Base-by-base conservation (phyloP, 2,329 filamentous ascomycete species). In the Calonectria multiphialidica region DNA sequence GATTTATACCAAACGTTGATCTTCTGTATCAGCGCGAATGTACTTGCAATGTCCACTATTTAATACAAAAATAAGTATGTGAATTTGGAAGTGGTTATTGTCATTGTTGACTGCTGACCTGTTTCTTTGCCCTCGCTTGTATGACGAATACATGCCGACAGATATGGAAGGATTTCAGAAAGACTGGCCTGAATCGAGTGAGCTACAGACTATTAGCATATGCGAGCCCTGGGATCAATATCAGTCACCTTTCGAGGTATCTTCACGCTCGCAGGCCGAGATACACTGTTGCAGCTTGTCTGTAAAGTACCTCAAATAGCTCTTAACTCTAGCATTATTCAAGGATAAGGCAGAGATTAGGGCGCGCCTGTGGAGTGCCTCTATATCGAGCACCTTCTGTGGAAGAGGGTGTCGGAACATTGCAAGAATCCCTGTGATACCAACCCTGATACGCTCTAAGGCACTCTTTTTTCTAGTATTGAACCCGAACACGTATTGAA, bases 401-500 rank as follows among this genome's bases (percentile, higher is more conserved):
- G 66, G 37, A 23, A 63, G 37, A 10, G 66, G 57, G 7, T 18
- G 23, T 1, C 28, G 66, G 21, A 69, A 42, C 44, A 69, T 45
- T n/a, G 8, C 13, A 3, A 69, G 66, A 35, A 69, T 69, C 3
- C 13, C 9, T 8, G 47, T 55, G 13, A 69, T 69, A 18, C 15
- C 28, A 9, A 2, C 13, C 44, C 23, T 59, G 10, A 45, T 44
- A 1, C 9, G 3, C 5, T 28, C 16, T n/a, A 63, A n/a, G 7
- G 13, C n/a, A 7, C 6, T 15, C 9, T 8, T 5, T 7, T 9
- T 66, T 21, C 13, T 50, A 28, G 42, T 21, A 25, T 70, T 70
- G 28, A 59, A 70, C 15, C 50, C 50, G 13, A 70, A 66, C 18
- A 66, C 33, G 33, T 70, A 70, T 28, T 70, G 62, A 23, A 70